These are phyloP conservation scores for Pachysandra terminalis DNA, from an alignment of 164 flowering plant genomes.

Conservation along the genomic window DNA sequence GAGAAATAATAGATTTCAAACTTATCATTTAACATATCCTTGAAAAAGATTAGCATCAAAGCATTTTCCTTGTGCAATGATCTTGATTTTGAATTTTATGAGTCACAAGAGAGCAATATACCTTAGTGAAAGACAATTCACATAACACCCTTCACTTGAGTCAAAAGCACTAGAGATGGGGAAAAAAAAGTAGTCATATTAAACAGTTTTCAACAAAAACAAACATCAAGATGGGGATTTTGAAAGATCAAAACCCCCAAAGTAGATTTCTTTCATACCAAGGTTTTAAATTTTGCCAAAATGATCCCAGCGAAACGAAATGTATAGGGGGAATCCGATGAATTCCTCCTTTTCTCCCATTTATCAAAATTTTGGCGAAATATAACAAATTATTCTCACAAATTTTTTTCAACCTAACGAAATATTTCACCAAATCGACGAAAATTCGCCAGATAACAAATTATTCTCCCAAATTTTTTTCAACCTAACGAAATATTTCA, in stretches of 20 bases:
- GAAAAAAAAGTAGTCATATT: neutral
- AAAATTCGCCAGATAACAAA: too few relatives aligned
- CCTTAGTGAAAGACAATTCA: neutral
- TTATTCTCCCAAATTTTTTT: too few relatives aligned
- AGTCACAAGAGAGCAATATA: neutral
- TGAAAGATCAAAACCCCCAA: conserved; percentile 37
- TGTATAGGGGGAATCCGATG: too few relatives aligned
- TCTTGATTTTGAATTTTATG: neutral
- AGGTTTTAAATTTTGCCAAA: too few relatives aligned
- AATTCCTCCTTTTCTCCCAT: too few relatives aligned
- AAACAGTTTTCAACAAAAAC: conserved; percentile 35
- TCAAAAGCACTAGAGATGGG: conserved; percentile 16
- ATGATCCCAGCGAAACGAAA: too few relatives aligned
- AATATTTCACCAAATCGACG: too few relatives aligned
- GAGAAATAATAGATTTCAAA: neutral
- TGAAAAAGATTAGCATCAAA: neutral
- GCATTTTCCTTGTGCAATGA: neutral
- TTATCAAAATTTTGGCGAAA: too few relatives aligned
- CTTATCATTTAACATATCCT: neutral
- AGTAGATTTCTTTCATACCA: too few relatives aligned
- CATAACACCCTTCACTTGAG: conserved; percentile 8
- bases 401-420: too few relatives aligned
- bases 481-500: too few relatives aligned
- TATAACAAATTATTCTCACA: too few relatives aligned
- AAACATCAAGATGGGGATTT: conserved; percentile 51